Evolutionary conservation across 768 basidiomycete genomes (phyloP), one percentile per base, ranked within the genome.

Genomic region (Guyanaporus albipodus): DNA sequence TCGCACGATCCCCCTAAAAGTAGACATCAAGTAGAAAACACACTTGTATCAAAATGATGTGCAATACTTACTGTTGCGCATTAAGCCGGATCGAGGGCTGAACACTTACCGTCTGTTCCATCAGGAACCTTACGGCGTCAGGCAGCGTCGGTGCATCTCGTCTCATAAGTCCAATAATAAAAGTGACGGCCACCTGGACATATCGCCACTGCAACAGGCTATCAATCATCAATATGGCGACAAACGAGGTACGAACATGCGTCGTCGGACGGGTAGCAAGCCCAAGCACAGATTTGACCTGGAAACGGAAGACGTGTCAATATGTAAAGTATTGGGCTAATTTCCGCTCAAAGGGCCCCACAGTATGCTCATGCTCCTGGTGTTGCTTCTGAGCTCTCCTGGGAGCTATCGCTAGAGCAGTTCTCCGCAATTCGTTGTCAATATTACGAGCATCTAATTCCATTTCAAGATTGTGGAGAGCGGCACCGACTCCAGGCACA

Each of bases 151-250:
- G 66, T 23, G 66, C 62, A 56, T 91, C 86, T 60, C 87, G 73
- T 56, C 83, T 76, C 44, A 89, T 70, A 24, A 89, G 70, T 31
- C 76, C 72, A 24, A 68, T 70, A 36, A 90, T 61, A 58, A 87
- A 83, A 27, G 75, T 76, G 24, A 73, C 64, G 8, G 87, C 83
- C 55, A 81, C 82, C 71, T 89, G 83, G 0, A 82, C 73, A 63
- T 91, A 91, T 68, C 87, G 75, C 88, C 88, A 91, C 88, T 91
- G 54, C n/a, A 12, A 58, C 15, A 48, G 47, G 24, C 40, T 44
- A 49, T 61, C 43, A 38, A 33, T 38, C 21, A 14, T 11, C 5
- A 42, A 23, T 3, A 42, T 40, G 24, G 48, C 23, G 51, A 27
- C 17, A 34, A 15, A 28, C 5, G 1, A 46, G 27, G 18, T n/a